phyloP scores from a whole-genome alignment of 1,284 basidiomycete genomes.

The Bjerkandera adusta region DNA sequence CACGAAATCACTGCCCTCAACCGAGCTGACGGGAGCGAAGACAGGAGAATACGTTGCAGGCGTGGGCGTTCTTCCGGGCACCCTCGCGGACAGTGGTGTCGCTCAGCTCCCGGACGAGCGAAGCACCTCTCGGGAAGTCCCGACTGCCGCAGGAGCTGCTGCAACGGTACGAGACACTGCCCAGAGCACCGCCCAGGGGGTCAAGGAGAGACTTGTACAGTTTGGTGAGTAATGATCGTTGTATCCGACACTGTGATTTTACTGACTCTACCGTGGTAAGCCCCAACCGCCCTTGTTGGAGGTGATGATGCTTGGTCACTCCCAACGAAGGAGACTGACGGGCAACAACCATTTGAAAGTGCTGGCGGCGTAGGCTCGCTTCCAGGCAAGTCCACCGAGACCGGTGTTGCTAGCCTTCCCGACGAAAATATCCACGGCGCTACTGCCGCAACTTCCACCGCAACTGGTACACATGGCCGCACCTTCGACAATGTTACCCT shows the following conservation, averaged over 20 bases:
- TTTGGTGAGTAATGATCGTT: too few species aligned
- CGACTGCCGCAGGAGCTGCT: slow-evolving; percentile 15
- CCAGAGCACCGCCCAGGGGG: not conserved
- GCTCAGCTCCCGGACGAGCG: slow-evolving; percentile 40
- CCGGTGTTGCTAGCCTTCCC: slow-evolving; percentile 28
- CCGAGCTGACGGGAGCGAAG: slow-evolving; percentile 27
- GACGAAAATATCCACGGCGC: slow-evolving; percentile 19
- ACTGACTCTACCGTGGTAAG: too few species aligned
- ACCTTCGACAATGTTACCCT: not conserved
- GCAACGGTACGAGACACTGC: slow-evolving; percentile 12
- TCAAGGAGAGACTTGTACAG: not conserved
- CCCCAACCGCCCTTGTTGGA: too few species aligned
- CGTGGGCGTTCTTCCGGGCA: slow-evolving; percentile 39
- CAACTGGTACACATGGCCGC: slow-evolving; percentile 3
- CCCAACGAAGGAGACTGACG: not conserved
- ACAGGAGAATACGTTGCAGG: slow-evolving; percentile 31
- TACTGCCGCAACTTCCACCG: slow-evolving; percentile 3
- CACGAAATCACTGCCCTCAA: slow-evolving; percentile 25
- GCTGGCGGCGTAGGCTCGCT: slow-evolving; percentile 28
- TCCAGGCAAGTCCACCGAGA: slow-evolving; percentile 26
- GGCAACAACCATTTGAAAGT: not conserved
- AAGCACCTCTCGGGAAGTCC: slow-evolving; percentile 7
- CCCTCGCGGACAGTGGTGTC: slow-evolving; percentile 34
- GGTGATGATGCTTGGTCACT: too few species aligned
- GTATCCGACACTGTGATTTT: too few species aligned